Conservation (phyloP, 1,139 yeast genomes). For the Yamadazyma sp. region DNA sequence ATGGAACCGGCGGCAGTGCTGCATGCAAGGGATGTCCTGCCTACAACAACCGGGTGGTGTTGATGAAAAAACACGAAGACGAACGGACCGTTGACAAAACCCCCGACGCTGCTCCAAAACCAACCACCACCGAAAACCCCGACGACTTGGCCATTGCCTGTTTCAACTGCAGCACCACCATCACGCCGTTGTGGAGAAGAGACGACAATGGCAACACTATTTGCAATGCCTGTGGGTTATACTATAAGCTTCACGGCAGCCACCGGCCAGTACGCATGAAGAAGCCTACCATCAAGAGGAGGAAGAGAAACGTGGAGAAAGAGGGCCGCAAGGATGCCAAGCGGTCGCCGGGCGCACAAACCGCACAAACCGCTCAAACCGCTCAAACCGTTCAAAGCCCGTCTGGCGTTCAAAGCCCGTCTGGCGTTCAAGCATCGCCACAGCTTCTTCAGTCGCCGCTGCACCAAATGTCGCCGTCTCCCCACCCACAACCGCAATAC, state of each 20-base stretch:
- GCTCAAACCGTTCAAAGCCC: not conserved
- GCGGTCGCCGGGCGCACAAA: no score
- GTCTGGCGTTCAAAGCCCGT: not conserved
- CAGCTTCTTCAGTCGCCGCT: not conserved
- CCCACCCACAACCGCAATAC: not conserved
- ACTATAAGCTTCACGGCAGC: constrained; percentile 71
- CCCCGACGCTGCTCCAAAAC: not conserved
- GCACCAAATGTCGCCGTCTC: constrained; percentile 7
- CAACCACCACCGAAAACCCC: no score
- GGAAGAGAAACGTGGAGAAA: constrained; percentile 49
- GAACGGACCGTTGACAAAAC: constrained; percentile 3
- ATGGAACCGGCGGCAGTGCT: constrained; percentile 81
- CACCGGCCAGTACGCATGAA: constrained; percentile 81
- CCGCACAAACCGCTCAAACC: no score
- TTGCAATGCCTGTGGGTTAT: constrained; percentile 87
- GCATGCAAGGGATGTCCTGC: constrained; percentile 87
- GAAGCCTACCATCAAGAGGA: constrained; percentile 68
- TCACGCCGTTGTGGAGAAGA: constrained; percentile 86
- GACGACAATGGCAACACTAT: constrained; percentile 79
- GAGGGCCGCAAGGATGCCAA: constrained; percentile 8
- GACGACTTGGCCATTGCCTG: constrained; percentile 68
- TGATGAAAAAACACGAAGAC: constrained; percentile 22
- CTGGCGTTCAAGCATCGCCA: not conserved
- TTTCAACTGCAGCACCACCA: constrained; percentile 78
- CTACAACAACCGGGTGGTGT: constrained; percentile 63